Conservation (phyloP, 129 eudicot genomes). For the Arctium lappa region DNA sequence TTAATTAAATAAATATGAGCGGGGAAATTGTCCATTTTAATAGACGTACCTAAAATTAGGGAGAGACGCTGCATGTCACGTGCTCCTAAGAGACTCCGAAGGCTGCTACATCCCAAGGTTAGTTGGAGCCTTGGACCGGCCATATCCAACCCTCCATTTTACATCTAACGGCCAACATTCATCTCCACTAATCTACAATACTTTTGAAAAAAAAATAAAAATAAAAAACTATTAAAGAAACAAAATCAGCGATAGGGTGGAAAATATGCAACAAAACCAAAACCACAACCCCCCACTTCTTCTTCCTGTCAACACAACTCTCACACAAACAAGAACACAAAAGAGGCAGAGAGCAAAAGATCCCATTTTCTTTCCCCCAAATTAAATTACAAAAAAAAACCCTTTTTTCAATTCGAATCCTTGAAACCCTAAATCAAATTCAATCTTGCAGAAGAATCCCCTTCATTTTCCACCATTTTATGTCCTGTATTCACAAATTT, state of each 20-base stretch:
- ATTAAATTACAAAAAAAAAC: background rate
- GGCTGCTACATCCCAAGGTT: conserved; percentile 21
- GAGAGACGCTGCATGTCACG: conserved; percentile 28
- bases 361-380: background rate
- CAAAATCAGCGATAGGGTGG: conserved; percentile 23
- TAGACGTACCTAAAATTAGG: background rate
- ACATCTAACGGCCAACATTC: conserved; percentile 19
- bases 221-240: background rate
- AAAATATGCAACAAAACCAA: conserved; percentile 14
- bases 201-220: background rate
- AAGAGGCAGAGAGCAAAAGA: conserved; percentile 22
- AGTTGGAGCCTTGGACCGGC: conserved; percentile 11
- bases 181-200: background rate
- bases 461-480: background rate
- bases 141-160: conserved; percentile 21
- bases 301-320: conserved; percentile 1
- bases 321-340: conserved; percentile 22
- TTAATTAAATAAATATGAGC: no score
- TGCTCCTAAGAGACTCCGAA: conserved; percentile 16
- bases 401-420: background rate
- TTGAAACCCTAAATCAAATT: conserved; percentile 2
- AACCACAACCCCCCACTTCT: conserved; percentile 7
- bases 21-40: background rate
- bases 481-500: background rate
- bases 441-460: background rate